Evolutionary conservation across 768 basidiomycete genomes (phyloP).

Genomic region (Tylopilus cervinicoccineus): DNA sequence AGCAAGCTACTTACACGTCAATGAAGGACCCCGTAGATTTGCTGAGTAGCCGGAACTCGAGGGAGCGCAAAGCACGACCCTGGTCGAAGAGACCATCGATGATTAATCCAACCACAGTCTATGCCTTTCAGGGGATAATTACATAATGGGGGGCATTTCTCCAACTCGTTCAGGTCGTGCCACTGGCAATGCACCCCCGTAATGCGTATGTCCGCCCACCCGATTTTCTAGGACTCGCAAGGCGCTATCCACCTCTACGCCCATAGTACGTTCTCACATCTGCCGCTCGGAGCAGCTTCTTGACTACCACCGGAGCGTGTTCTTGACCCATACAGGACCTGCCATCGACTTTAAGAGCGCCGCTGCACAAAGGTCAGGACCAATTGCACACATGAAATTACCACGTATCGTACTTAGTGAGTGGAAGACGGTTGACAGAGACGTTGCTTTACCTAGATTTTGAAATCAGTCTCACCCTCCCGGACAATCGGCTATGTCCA

Average conservation of each 20-base stretch:
- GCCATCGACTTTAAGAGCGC: conserved; percentile 76
- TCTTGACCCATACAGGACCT: conserved; percentile 25
- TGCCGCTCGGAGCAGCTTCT: background rate
- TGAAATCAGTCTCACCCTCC: conserved; percentile 54
- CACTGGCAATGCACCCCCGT: conserved; percentile 39
- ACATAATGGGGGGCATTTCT: background rate
- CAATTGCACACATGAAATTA: background rate
- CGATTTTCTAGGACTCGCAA: conserved; percentile 59
- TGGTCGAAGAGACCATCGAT: too few relatives aligned
- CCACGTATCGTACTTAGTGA: conserved; percentile 7
- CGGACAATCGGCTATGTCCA: conserved; percentile 77
- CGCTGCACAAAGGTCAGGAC: conserved; percentile 60
- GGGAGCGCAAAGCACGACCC: too few relatives aligned
- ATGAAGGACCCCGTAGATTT: too few relatives aligned
- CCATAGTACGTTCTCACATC: conserved; percentile 41
- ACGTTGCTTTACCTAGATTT: conserved; percentile 79
- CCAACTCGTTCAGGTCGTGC: background rate
- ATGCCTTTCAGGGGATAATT: background rate
- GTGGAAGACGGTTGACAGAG: conserved; percentile 66
- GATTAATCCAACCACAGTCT: too few relatives aligned
- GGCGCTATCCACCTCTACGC: conserved; percentile 51
- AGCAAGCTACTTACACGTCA: too few relatives aligned
- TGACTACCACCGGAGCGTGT: conserved; percentile 20
- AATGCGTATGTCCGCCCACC: conserved; percentile 46
- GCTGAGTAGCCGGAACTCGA: too few relatives aligned